Evolutionary conservation across 2,329 filamentous ascomycete species (phyloP), one percentile per base, ranked within the genome.

Genomic region (Sporothrix humicola): DNA sequence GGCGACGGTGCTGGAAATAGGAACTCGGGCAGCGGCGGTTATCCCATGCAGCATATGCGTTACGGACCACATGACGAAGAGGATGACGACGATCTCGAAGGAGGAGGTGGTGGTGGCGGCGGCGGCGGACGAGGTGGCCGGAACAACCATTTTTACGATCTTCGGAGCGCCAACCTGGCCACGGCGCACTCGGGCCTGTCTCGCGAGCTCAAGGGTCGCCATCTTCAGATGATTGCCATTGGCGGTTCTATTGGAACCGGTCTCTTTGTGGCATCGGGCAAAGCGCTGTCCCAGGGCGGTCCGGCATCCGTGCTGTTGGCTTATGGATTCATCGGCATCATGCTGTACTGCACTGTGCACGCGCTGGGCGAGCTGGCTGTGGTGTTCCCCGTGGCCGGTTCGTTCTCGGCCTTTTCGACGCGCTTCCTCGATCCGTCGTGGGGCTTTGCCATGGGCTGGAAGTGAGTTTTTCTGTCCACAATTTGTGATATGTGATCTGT

Each of bases 191-290:
- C 93, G 63, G 90, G 92, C 8, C 86, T 98, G 69, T 89, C 92
- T 69, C 87, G 94, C 79, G 91, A 90, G 81, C 83, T 97, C 77
- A 96, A 97, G 83, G 90, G 91, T 23, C 87, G 94, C 66, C 95
- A 98, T 84, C 81, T 98, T 80, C 95, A 98, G 84, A 98, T 98
- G 95, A 98, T 98, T 85, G 95, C 95, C 15, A 97, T 98, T 77
- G 94, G 94, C 78, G 95, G 95, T 59, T 95, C 93, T 12, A 97
- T 97, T 78, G 93, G 92, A 89, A 95, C 92, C 31, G 94, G 95
- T 76, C 85, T 98, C 2, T 97, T 97, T 80, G 93, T 98, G 54
- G 92, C 93, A 26, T 95, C 93, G 0, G 93, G 93, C 71, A 86
- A 85, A 74, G 90, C 93, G 12, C 84, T 97, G 74, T 85, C 88